Evolutionary conservation across 441 rosid genomes (phyloP).

Genomic region (Monsonia emarginata): DNA sequence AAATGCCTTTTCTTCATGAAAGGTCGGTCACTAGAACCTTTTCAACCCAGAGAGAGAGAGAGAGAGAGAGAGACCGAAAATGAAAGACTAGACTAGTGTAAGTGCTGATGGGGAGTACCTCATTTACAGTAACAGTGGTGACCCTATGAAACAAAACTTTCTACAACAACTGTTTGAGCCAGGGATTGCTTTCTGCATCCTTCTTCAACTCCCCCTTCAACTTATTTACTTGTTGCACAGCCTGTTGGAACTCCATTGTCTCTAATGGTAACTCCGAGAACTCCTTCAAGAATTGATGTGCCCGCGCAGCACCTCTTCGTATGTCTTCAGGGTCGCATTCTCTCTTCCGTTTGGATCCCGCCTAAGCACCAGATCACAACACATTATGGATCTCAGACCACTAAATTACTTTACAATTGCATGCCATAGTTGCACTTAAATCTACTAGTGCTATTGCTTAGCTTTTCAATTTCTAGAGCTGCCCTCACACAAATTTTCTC

Average conservation of each 20-base stretch:
- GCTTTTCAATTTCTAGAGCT: too few species aligned
- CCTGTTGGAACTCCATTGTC: constrained; percentile 68
- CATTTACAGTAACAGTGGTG: background rate
- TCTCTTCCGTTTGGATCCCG: constrained; percentile 62
- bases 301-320: constrained; percentile 64
- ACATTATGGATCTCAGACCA: background rate
- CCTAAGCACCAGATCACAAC: constrained; percentile 28
- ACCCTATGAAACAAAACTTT: background rate
- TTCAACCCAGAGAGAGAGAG: too few species aligned
- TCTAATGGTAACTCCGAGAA: constrained; percentile 83
- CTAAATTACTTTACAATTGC: background rate
- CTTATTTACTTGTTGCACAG: constrained; percentile 40
- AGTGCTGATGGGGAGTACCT: background rate
- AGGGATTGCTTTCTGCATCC: constrained; percentile 45
- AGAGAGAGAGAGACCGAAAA: too few species aligned
- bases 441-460: too few species aligned
- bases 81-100: too few species aligned
- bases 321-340: constrained; percentile 42
- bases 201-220: constrained; percentile 56
- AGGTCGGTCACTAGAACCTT: too few species aligned
- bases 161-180: constrained; percentile 61
- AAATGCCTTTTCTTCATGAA: too few species aligned
- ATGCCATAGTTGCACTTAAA: too few species aligned
- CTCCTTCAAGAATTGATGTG: constrained; percentile 60
- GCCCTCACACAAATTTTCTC: too few species aligned